A percentile compares a stretch with the other conserved stretches of the same genome.
Conservation (phyloP, 106 monocot species). For the Ottelia alismoides region DNA sequence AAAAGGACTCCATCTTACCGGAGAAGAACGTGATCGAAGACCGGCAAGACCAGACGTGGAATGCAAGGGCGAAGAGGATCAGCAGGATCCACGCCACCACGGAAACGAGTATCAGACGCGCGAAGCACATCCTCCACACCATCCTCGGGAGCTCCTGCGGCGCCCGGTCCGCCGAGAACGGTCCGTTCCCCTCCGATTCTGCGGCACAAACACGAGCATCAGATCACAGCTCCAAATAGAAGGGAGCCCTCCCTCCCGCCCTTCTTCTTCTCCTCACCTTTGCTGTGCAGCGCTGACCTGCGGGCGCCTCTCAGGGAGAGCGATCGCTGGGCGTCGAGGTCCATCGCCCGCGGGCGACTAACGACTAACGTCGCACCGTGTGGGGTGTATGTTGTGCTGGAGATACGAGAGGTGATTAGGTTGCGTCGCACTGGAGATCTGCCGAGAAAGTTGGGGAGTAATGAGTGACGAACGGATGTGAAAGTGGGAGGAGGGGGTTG, state of each 20-base stretch:
- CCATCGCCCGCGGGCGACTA: no score
- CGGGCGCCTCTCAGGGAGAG: constrained; percentile 35
- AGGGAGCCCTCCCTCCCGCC: no score
- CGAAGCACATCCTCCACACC: constrained; percentile 48
- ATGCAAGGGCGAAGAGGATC: constrained; percentile 38
- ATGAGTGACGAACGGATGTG: no score
- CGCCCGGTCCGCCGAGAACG: constrained; percentile 2
- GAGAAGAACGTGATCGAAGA: constrained; percentile 51
- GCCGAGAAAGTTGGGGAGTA: no score
- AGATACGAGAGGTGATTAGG: no score
- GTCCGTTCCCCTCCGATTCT: constrained; percentile 4
- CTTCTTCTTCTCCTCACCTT: constrained; percentile 15
- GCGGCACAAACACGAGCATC: background rate
- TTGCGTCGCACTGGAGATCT: no score
- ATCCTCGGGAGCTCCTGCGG: constrained; percentile 27
- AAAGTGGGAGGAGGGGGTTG: no score
- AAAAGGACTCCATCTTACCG: no score
- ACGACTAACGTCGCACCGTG: no score
- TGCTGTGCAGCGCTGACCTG: constrained; percentile 15
- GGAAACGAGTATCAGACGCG: constrained; percentile 50
- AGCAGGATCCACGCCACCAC: constrained; percentile 66
- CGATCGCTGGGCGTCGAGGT: constrained; percentile 27
- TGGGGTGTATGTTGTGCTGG: no score
- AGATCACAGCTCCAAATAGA: background rate
- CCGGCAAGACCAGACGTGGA: constrained; percentile 66